Evolutionary conservation across 495 filamentous ascomycete genomes (phyloP).

Genomic region (Daldinia bambusicola): DNA sequence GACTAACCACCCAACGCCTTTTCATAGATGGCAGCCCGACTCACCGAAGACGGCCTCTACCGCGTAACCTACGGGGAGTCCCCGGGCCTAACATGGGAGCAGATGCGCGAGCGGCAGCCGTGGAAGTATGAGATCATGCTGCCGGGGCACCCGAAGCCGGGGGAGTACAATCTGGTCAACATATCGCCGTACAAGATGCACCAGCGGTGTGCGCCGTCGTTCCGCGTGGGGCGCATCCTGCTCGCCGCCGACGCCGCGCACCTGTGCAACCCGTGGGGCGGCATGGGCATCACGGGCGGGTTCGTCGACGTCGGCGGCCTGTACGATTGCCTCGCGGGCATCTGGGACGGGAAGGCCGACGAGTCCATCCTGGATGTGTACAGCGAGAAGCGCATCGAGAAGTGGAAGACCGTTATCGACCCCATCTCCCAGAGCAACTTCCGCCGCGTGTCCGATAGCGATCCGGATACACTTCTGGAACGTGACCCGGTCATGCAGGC

Average conservation of each 20-base stretch:
- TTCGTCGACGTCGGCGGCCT: constrained; percentile 69
- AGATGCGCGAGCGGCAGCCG: constrained; percentile 64
- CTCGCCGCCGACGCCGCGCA: constrained; percentile 71
- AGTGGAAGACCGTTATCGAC: constrained; percentile 66
- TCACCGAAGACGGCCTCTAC: constrained; percentile 67
- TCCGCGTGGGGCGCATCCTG: constrained; percentile 66
- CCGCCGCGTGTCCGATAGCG: constrained; percentile 51
- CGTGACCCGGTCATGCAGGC: constrained; percentile 55
- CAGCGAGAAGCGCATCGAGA: constrained; percentile 64
- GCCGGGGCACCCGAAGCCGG: constrained; percentile 67
- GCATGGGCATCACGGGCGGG: constrained; percentile 69
- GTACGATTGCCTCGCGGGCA: constrained; percentile 66
- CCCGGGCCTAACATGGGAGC: constrained; percentile 60
- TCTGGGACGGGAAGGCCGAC: constrained; percentile 64
- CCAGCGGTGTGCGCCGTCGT: constrained; percentile 66
- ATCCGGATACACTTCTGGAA: constrained; percentile 50
- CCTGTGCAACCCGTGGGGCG: constrained; percentile 67
- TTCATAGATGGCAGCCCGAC: constrained; percentile 65
- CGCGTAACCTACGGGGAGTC: constrained; percentile 69
- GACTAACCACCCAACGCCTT: constrained; percentile 7
- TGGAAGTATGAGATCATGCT: constrained; percentile 65
- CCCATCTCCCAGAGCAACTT: constrained; percentile 66
- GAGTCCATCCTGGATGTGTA: constrained; percentile 68
- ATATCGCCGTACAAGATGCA: constrained; percentile 70
- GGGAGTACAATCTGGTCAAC: constrained; percentile 64